These are phyloP conservation scores for Senecio squalidus DNA, from an alignment of 140 eudicot species.

Conservation along the genomic window DNA sequence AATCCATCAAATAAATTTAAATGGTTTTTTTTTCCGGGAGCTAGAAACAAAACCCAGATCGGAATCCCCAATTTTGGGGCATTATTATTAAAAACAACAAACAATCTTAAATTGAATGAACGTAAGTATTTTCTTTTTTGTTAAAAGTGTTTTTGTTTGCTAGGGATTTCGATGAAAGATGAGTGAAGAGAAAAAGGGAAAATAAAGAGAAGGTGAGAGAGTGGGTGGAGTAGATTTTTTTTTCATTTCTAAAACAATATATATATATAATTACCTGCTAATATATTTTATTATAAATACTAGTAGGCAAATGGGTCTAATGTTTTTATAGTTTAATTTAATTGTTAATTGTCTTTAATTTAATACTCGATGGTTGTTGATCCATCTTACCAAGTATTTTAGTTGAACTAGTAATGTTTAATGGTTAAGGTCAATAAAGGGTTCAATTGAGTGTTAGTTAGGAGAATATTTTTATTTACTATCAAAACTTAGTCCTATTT, in stretches of 20 bases:
- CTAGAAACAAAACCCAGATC: constrained; percentile 30
- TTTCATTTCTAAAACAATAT: not conserved
- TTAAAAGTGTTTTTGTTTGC: constrained; percentile 7
- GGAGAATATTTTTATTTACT: no score
- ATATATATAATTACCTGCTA: no score
- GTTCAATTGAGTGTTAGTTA: no score
- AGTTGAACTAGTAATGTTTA: no score
- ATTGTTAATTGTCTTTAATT: no score
- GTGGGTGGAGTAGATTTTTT: constrained; percentile 32
- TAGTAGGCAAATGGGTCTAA: no score
- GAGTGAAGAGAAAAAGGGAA: constrained; percentile 18
- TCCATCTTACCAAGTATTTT: no score
- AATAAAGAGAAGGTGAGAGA: constrained; percentile 32
- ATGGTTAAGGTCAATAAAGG: no score
- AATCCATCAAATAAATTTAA: constrained; percentile 49
- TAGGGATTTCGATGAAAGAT: constrained; percentile 20
- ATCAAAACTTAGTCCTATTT: no score
- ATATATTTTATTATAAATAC: no score
- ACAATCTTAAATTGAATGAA: constrained; percentile 5
- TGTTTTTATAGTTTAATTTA: no score
- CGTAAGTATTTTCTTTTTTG: not conserved
- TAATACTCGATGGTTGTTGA: no score
- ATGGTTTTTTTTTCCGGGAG: constrained; percentile 40
- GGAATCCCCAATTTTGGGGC: constrained; percentile 32
- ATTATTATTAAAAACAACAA: constrained; percentile 26